phyloP scores from a whole-genome alignment of 1,284 basidiomycete genomes.

The Austroboletus rostrupii region DNA sequence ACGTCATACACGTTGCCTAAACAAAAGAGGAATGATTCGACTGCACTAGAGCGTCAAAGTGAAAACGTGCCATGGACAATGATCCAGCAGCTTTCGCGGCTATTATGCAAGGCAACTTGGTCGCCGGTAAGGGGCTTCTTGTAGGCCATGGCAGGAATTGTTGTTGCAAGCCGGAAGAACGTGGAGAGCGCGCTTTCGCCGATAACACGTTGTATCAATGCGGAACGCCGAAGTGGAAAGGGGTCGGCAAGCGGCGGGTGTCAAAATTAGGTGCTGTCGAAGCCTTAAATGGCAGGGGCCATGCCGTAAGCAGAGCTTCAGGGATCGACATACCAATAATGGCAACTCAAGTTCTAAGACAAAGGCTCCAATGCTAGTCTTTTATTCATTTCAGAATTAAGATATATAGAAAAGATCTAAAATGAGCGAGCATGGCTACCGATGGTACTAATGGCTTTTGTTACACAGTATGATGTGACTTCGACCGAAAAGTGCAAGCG shows the following conservation, averaged over 20 bases:
- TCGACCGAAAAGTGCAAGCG: not conserved
- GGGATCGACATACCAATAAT: conserved; percentile 12
- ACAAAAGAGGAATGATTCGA: conserved; percentile 4
- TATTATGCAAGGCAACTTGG: conserved; percentile 68
- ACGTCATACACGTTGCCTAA: conserved; percentile 70
- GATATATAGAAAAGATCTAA: conserved; percentile 20
- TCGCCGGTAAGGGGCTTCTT: conserved; percentile 31
- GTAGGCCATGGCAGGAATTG: conserved; percentile 15
- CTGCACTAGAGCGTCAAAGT: not conserved
- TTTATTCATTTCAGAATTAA: conserved; percentile 21
- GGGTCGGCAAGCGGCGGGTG: not conserved
- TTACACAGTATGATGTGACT: conserved; percentile 17
- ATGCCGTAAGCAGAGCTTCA: not conserved
- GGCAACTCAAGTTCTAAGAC: conserved; percentile 18
- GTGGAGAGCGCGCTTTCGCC: too few species aligned
- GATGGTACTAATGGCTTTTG: conserved; percentile 15
- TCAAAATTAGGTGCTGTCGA: too few species aligned
- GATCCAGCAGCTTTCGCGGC: conserved; percentile 79
- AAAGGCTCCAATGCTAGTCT: conserved; percentile 1
- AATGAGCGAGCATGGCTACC: conserved; percentile 19
- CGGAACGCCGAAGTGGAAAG: not conserved
- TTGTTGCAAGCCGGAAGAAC: not conserved
- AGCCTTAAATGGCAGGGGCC: not conserved
- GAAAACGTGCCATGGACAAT: conserved; percentile 70
- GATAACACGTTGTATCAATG: too few species aligned